These are phyloP conservation scores for Paramecium caudatum DNA, from an alignment of 73 alveolate genomes.

Conservation along the genomic window DNA sequence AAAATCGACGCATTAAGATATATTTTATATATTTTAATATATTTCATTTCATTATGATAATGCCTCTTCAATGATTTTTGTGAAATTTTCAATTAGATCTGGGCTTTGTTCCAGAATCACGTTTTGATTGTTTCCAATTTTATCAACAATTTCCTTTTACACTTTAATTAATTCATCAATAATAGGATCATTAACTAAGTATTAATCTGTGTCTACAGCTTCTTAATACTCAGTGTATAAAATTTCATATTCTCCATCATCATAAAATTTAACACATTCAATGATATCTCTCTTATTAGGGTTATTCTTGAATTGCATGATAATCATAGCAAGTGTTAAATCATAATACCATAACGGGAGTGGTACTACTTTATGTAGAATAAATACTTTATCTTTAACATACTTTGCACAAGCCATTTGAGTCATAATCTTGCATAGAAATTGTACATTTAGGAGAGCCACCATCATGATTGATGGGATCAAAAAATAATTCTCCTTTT, in stretches of 20 bases:
- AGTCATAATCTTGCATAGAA: slow-evolving; percentile 11
- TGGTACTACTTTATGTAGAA: neutral
- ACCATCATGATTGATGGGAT: slow-evolving; percentile 52
- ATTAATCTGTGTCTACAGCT: slow-evolving; percentile 48
- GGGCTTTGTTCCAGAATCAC: slow-evolving; percentile 63
- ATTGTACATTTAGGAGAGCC: slow-evolving; percentile 52
- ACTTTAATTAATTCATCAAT: neutral
- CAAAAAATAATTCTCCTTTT: slow-evolving; percentile 11
- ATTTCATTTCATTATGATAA: slow-evolving; percentile 17
- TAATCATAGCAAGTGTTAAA: slow-evolving; percentile 6
- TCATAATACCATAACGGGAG: slow-evolving; percentile 61
- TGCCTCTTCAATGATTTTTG: slow-evolving; percentile 52
- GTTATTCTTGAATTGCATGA: neutral
- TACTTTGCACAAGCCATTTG: slow-evolving; percentile 8
- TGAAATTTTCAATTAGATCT: slow-evolving; percentile 16
- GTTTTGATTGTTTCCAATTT: slow-evolving; percentile 20
- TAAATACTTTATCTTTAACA: neutral
- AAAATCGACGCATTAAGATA: no score
- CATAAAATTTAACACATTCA: slow-evolving; percentile 55
- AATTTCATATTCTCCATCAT: slow-evolving; percentile 71
- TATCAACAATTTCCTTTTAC: neutral
- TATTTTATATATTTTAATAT: no score
- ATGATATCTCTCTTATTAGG: slow-evolving; percentile 33
- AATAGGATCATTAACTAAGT: slow-evolving; percentile 32
- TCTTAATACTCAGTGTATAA: slow-evolving; percentile 35